These are phyloP conservation scores for Amyloporia xantha DNA, from an alignment of 768 basidiomycete genomes.

Conservation along the genomic window DNA sequence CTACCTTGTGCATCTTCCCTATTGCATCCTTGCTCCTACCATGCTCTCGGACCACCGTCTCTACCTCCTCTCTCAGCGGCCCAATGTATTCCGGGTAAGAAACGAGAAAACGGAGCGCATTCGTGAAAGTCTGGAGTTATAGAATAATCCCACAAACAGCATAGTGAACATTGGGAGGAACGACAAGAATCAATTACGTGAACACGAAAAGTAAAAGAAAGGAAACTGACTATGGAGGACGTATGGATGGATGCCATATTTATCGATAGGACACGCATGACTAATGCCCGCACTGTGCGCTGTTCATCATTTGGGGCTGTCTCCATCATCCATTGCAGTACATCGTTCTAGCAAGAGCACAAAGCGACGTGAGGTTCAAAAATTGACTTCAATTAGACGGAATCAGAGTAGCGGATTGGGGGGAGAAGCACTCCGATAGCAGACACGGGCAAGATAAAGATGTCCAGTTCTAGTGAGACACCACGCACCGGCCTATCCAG, in stretches of 20 bases:
- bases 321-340: constrained; percentile 28
- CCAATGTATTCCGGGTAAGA: constrained; percentile 19
- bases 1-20: constrained; percentile 25
- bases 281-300: constrained; percentile 15
- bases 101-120: constrained; percentile 25
- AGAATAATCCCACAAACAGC: neutral
- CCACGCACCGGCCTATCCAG: constrained; percentile 26
- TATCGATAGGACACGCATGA: constrained; percentile 19
- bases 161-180: neutral
- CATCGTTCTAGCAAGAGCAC: constrained; percentile 26
- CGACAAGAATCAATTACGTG: too few relatives aligned
- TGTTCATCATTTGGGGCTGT: constrained; percentile 14
- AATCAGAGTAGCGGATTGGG: too few relatives aligned
- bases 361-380: too few relatives aligned
- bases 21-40: constrained; percentile 28
- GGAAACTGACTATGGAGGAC: constrained; percentile 22
- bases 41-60: constrained; percentile 17
- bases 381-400: too few relatives aligned
- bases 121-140: constrained; percentile 19
- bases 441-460: too few relatives aligned
- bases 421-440: too few relatives aligned
- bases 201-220: too few relatives aligned
- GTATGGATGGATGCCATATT: constrained; percentile 33
- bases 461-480: too few relatives aligned
- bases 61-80: constrained; percentile 28